Evolutionary conservation across 2,329 filamentous ascomycete species (phyloP).

Genomic region (Arthrobotrys pseudoclavata): DNA sequence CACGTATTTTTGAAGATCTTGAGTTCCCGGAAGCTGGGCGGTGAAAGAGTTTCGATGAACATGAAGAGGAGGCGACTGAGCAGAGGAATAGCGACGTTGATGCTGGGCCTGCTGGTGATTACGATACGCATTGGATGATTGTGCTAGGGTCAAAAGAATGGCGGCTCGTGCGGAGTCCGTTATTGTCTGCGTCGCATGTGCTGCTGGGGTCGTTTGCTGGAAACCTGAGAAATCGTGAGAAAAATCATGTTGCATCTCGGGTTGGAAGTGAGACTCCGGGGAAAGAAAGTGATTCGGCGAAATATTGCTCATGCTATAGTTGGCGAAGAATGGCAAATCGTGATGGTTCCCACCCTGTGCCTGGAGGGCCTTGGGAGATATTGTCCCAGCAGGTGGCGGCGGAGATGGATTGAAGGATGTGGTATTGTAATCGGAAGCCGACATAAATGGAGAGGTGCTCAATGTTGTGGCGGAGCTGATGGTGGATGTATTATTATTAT

Average conservation of each 20-base stretch:
- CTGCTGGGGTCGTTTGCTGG: slow-evolving; percentile 44
- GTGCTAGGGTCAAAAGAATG: slow-evolving; percentile 74
- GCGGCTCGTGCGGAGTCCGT: slow-evolving; percentile 76
- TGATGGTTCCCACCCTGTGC: slow-evolving; percentile 49
- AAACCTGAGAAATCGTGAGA: slow-evolving; percentile 71
- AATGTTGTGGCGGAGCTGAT: slow-evolving; percentile 62
- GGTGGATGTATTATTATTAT: slow-evolving; percentile 60
- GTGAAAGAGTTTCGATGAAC: slow-evolving; percentile 64
- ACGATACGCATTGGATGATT: slow-evolving; percentile 74
- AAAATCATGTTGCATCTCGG: slow-evolving; percentile 71
- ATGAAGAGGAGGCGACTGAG: slow-evolving; percentile 63
- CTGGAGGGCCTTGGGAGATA: slow-evolving; percentile 63
- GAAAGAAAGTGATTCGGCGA: slow-evolving; percentile 69
- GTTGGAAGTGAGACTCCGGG: slow-evolving; percentile 69
- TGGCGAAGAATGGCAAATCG: slow-evolving; percentile 53
- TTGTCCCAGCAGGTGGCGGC: slow-evolving; percentile 63
- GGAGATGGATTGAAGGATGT: slow-evolving; percentile 63
- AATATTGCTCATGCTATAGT: slow-evolving; percentile 68
- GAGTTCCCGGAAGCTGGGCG: slow-evolving; percentile 77
- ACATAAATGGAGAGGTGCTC: slow-evolving; percentile 61
- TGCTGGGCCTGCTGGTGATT: slow-evolving; percentile 71
- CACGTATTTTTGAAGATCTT: slow-evolving; percentile 90
- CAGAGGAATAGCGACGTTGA: slow-evolving; percentile 66
- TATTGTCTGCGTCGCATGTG: slow-evolving; percentile 74
- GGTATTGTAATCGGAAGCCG: slow-evolving; percentile 62